Conservation (phyloP, 805 yeast genomes). For the Teunomyces atbi region DNA sequence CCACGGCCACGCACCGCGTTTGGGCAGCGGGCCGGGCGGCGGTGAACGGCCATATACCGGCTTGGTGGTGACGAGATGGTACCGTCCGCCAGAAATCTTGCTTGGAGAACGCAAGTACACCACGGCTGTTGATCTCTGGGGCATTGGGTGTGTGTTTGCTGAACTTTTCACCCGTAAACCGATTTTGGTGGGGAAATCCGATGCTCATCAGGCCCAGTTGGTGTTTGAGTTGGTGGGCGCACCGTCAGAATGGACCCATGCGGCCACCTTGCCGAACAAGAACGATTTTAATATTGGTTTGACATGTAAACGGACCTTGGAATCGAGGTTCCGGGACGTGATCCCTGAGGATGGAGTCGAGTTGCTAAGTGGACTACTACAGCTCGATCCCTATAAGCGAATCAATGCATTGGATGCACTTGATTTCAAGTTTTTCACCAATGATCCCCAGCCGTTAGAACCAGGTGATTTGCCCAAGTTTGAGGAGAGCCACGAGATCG, state of each 20-base stretch:
- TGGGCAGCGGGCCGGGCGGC: conserved; percentile 56
- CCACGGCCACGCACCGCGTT: conserved; percentile 58
- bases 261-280: conserved; percentile 55
- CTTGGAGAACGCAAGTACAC: conserved; percentile 85
- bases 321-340: conserved; percentile 44
- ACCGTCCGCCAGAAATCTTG: conserved; percentile 90
- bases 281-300: conserved; percentile 45
- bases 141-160: conserved; percentile 92
- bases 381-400: conserved; percentile 69
- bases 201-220: conserved; percentile 80
- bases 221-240: conserved; percentile 83
- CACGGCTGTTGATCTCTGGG: conserved; percentile 97
- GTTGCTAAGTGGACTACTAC: conserved; percentile 60
- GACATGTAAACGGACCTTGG: conserved; percentile 47
- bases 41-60: conserved; percentile 55
- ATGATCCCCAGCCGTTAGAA: conserved; percentile 61
- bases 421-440: conserved; percentile 63
- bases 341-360: conserved; percentile 49
- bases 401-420: conserved; percentile 79
- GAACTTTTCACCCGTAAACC: conserved; percentile 84
- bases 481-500: conserved; percentile 89
- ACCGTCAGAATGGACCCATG: conserved; percentile 69
- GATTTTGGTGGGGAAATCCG: conserved; percentile 80
- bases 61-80: conserved; percentile 94
- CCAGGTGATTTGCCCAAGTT: conserved; percentile 60